phyloP scores from a whole-genome alignment of 345 rosid species.

The Corchorus olitorius region DNA sequence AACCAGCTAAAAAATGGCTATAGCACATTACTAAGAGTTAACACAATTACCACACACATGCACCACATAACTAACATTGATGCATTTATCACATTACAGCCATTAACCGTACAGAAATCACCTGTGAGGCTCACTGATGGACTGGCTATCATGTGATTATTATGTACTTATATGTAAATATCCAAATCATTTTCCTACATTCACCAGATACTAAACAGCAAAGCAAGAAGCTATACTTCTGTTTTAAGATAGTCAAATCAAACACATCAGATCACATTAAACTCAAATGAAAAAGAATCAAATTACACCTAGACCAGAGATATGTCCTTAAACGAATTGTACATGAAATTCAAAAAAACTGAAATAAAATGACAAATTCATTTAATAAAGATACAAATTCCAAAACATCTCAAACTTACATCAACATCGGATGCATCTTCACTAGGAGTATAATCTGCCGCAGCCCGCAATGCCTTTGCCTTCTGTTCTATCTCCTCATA shows the following conservation, averaged over 20 bases:
- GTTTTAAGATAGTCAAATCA: not conserved
- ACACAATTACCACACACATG: not conserved
- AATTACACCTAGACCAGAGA: not conserved
- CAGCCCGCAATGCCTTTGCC: slow-evolving; percentile 66
- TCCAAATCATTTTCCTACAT: not conserved
- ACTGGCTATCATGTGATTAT: not conserved
- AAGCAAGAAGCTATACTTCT: not conserved
- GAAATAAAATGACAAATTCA: not conserved
- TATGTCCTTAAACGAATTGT: not conserved
- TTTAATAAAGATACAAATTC: not conserved
- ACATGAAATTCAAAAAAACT: not conserved
- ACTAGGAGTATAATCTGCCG: slow-evolving; percentile 34
- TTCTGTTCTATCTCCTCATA: slow-evolving; percentile 70
- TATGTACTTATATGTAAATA: not conserved
- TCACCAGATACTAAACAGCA: slow-evolving; percentile 1
- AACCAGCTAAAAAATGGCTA: not conserved
- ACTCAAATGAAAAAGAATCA: not conserved
- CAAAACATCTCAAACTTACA: slow-evolving; percentile 42
- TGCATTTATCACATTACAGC: not conserved
- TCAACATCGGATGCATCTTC: slow-evolving; percentile 52
- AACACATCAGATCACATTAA: not conserved
- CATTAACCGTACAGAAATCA: slow-evolving; percentile 10
- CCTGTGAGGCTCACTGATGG: not conserved
- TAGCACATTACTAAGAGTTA: slow-evolving; percentile 5
- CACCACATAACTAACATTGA: not conserved